Evolutionary conservation across 345 rosid species (phyloP).

Genomic region (Eutrema yunnanense): DNA sequence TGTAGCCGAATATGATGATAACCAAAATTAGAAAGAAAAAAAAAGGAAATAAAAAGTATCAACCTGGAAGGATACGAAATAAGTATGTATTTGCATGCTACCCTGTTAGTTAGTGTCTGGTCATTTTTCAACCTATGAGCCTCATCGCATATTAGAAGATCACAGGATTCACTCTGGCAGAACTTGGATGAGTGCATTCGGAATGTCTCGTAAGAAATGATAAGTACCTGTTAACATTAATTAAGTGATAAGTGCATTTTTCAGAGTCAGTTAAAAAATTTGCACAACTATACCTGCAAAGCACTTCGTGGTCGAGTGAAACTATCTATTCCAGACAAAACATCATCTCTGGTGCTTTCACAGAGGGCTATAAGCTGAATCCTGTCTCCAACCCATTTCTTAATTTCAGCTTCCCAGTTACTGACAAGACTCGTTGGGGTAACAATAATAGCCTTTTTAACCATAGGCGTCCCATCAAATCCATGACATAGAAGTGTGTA

Average conservation of each 20-base stretch:
- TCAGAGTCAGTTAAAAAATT: slow-evolving; percentile 6
- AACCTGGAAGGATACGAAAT: slow-evolving; percentile 3
- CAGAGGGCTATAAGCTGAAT: slow-evolving; percentile 86
- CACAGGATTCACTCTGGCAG: slow-evolving; percentile 68
- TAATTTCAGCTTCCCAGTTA: slow-evolving; percentile 97
- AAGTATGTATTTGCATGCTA: slow-evolving; percentile 32
- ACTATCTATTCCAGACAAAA: slow-evolving; percentile 78
- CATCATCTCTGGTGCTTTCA: slow-evolving; percentile 95
- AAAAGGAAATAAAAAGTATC: background rate
- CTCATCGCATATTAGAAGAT: slow-evolving; percentile 97
- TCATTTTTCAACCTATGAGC: slow-evolving; percentile 95
- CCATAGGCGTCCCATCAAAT: slow-evolving; percentile 91
- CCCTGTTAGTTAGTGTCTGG: slow-evolving; percentile 93
- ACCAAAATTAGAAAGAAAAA: slow-evolving; percentile 7
- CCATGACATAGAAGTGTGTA: slow-evolving; percentile 91
- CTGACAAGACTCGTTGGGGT: slow-evolving; percentile 99
- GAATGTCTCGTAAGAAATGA: slow-evolving; percentile 95
- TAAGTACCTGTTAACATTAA: slow-evolving; percentile 57
- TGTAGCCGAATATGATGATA: slow-evolving; percentile 28
- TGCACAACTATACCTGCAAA: slow-evolving; percentile 57
- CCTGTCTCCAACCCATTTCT: slow-evolving; percentile 93
- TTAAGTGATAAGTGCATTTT: slow-evolving; percentile 23
- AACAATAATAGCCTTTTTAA: slow-evolving; percentile 82
- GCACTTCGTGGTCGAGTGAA: slow-evolving; percentile 56
- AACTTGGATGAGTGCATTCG: slow-evolving; percentile 94